A percentile compares a stretch with the other conserved stretches of the same genome.
These are phyloP conservation scores for Botryotinia narcissicola DNA, from an alignment of 2,329 filamentous ascomycete species.

Conservation along the genomic window DNA sequence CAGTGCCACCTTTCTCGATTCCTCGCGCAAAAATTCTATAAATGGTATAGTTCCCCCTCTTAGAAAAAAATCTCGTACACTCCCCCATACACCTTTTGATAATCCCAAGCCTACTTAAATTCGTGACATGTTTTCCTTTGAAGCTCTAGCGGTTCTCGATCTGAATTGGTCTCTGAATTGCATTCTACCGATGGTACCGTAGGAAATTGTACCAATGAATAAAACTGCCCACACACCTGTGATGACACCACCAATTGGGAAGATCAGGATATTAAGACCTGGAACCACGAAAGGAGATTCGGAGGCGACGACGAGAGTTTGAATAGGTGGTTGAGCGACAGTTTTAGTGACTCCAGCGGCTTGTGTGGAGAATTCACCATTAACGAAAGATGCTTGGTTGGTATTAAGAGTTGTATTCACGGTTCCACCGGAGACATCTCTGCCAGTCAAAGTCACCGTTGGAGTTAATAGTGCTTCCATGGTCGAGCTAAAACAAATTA, in stretches of 20 bases:
- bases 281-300: constrained; percentile 62
- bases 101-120: constrained; percentile 26
- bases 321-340: constrained; percentile 36
- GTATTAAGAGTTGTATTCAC: constrained; percentile 65
- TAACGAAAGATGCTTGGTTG: constrained; percentile 69
- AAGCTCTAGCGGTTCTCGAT: constrained; percentile 47
- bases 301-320: constrained; percentile 39
- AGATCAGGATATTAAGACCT: constrained; percentile 64
- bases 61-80: constrained; percentile 14
- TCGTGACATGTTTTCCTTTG: constrained; percentile 38
- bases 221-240: constrained; percentile 60
- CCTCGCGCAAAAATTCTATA: constrained; percentile 8
- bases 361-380: constrained; percentile 63
- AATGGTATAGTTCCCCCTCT: constrained; percentile 6
- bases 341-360: constrained; percentile 29
- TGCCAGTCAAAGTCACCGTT: constrained; percentile 63
- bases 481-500: constrained; percentile 29
- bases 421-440: constrained; percentile 48
- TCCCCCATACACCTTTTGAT: not conserved
- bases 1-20: not conserved
- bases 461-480: constrained; percentile 66
- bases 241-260: constrained; percentile 68
- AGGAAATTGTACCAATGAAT: constrained; percentile 56
- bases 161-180: constrained; percentile 64
- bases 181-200: constrained; percentile 65